Percentiles rank a stretch among this genome's conserved stretches.
Conservation (phyloP, 495 filamentous ascomycete genomes). For the Chaetomium cochliodes region DNA sequence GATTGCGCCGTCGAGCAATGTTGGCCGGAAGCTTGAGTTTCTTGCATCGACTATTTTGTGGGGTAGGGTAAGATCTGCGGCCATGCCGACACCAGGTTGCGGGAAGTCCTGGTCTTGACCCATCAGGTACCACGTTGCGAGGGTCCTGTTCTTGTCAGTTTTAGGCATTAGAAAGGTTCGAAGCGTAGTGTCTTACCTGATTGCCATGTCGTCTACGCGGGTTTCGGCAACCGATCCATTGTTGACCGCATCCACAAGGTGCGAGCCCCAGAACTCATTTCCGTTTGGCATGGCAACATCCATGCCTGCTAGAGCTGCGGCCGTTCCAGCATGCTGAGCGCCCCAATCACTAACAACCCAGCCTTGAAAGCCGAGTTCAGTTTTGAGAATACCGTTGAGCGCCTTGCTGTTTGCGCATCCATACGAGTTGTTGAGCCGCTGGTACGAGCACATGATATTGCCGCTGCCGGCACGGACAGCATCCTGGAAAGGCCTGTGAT, state of each 20-base stretch:
- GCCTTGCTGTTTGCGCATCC: slow-evolving; percentile 62
- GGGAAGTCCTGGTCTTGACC: slow-evolving; percentile 56
- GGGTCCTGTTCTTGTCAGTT: slow-evolving; percentile 45
- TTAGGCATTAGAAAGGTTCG: not conserved
- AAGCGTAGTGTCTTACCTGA: slow-evolving; percentile 33
- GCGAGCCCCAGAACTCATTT: slow-evolving; percentile 38
- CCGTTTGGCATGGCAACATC: slow-evolving; percentile 63
- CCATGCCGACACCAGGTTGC: slow-evolving; percentile 45
- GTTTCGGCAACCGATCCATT: slow-evolving; percentile 52
- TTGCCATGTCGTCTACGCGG: slow-evolving; percentile 54
- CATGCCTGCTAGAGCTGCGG: slow-evolving; percentile 55
- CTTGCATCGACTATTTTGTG: slow-evolving; percentile 53
- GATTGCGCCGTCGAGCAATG: slow-evolving; percentile 47
- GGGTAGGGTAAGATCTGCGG: slow-evolving; percentile 52
- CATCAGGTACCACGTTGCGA: slow-evolving; percentile 58
- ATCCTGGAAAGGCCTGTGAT: slow-evolving; percentile 59
- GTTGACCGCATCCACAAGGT: slow-evolving; percentile 45
- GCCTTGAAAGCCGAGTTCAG: slow-evolving; percentile 60
- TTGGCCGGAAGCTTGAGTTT: slow-evolving; percentile 42
- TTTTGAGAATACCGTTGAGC: slow-evolving; percentile 63
- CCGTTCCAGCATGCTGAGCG: slow-evolving; percentile 56
- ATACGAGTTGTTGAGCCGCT: slow-evolving; percentile 64
- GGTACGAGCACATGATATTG: slow-evolving; percentile 69
- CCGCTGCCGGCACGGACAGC: slow-evolving; percentile 60
- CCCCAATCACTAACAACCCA: slow-evolving; percentile 67